phyloP scores from a whole-genome alignment of 1,284 basidiomycete species.

The Kalmanozyma brasiliensis region DNA sequence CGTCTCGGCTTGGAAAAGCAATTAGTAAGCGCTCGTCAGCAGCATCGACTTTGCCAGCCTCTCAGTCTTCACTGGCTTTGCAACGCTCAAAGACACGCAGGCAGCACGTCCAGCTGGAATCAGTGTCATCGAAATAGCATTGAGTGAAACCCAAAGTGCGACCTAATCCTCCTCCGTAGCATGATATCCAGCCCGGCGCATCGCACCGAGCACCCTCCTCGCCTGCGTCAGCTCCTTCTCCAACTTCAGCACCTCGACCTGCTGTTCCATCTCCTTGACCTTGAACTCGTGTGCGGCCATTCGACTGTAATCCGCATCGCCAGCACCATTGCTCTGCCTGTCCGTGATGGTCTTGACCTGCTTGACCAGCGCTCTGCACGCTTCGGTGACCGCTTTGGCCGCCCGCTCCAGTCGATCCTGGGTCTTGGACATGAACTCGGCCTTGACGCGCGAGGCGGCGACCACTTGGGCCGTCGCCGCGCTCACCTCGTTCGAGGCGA shows the following conservation, averaged over 20 bases:
- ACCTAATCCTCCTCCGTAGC: conserved; percentile 58
- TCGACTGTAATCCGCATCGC: conserved; percentile 86
- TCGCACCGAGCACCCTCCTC: conserved; percentile 63
- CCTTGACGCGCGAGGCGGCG: conserved; percentile 96
- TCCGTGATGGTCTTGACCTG: conserved; percentile 96
- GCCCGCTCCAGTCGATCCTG: conserved; percentile 95
- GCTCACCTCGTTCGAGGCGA: conserved; percentile 97
- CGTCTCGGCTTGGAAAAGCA: not conserved
- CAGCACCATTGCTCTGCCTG: conserved; percentile 78
- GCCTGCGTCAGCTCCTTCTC: conserved; percentile 85
- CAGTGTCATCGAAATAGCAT: no score
- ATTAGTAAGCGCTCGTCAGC: conserved; percentile 8
- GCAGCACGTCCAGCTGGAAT: no score
- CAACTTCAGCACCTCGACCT: conserved; percentile 94
- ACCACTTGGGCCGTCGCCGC: conserved; percentile 97
- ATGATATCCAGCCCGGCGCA: conserved; percentile 65
- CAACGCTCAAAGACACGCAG: no score
- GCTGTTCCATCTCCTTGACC: conserved; percentile 88
- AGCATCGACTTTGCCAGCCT: no score
- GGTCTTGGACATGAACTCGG: conserved; percentile 97
- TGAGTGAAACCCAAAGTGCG: not conserved
- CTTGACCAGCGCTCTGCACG: conserved; percentile 94
- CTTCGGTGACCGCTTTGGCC: conserved; percentile 96
- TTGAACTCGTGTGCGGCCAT: conserved; percentile 98
- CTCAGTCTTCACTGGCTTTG: no score